A percentile compares a stretch with the other conserved stretches of the same genome.
Conservation (phyloP, 2,329 filamentous ascomycete species). For the Alternaria sp. region DNA sequence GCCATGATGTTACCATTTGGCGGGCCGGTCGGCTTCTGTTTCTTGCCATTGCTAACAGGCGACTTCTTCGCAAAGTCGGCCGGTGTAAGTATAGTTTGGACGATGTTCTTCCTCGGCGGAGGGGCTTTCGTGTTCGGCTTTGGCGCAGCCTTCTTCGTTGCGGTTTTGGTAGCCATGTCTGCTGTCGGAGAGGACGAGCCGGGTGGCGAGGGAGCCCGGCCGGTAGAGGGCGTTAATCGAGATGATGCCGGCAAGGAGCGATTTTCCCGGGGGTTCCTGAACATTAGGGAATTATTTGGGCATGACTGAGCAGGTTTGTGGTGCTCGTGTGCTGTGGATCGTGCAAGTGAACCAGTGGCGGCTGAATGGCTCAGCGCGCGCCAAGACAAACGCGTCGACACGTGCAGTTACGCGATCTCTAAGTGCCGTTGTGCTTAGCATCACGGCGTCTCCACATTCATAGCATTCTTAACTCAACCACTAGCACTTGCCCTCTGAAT, state of each 20-base stretch:
- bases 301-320: background rate
- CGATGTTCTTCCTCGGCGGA: slow-evolving; percentile 34
- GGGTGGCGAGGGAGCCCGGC: slow-evolving; percentile 63
- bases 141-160: slow-evolving; percentile 31
- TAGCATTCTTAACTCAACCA: background rate
- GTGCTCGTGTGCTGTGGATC: background rate
- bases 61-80: slow-evolving; percentile 45
- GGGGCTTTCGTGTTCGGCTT: slow-evolving; percentile 26
- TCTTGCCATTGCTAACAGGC: slow-evolving; percentile 45
- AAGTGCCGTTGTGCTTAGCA: background rate
- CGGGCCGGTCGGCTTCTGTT: slow-evolving; percentile 51
- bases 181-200: slow-evolving; percentile 27
- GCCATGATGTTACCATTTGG: slow-evolving; percentile 62
- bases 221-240: slow-evolving; percentile 56
- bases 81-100: slow-evolving; percentile 49
- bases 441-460: background rate
- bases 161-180: slow-evolving; percentile 37
- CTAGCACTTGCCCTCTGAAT: background rate
- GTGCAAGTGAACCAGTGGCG: slow-evolving; percentile 9
- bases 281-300: slow-evolving; percentile 52
- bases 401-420: slow-evolving; percentile 7
- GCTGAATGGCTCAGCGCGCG: slow-evolving; percentile 5
- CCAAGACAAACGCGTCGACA: slow-evolving; percentile 22
- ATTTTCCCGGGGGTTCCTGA: slow-evolving; percentile 64
- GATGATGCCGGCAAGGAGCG: slow-evolving; percentile 44